Conservation (phyloP, 139 green algal genomes). For the Chlamydomonas sp. region DNA sequence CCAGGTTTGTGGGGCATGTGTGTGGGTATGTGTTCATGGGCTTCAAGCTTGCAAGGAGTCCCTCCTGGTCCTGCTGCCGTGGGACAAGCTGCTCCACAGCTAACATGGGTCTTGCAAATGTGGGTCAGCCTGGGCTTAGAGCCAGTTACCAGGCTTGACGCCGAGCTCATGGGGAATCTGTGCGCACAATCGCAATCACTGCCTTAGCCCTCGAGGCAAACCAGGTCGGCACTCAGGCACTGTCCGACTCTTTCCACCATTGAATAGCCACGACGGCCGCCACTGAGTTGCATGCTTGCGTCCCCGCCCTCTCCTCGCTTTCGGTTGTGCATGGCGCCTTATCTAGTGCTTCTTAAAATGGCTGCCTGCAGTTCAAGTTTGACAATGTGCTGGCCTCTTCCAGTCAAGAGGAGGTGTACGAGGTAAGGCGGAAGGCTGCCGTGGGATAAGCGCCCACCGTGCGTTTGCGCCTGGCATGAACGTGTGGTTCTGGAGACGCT, state of each 20-base stretch:
- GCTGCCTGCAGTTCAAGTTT: constrained; percentile 70
- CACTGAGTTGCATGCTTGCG: too few relatives aligned
- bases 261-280: too few relatives aligned
- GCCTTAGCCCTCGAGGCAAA: too few relatives aligned
- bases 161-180: too few relatives aligned
- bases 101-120: background rate
- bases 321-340: too few relatives aligned
- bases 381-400: constrained; percentile 72
- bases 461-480: background rate
- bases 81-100: background rate
- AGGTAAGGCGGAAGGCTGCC: constrained; percentile 40
- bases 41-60: background rate
- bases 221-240: too few relatives aligned
- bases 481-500: background rate
- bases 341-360: too few relatives aligned
- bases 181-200: too few relatives aligned
- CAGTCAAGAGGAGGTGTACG: constrained; percentile 74
- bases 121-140: background rate
- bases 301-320: too few relatives aligned
- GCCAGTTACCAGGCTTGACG: background rate
- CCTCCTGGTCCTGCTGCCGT: too few relatives aligned
- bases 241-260: too few relatives aligned
- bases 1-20: constrained; percentile 30
- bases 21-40: constrained; percentile 8
- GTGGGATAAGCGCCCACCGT: background rate